Base-by-base conservation (phyloP, 2,329 filamentous ascomycete genomes). In the Coniochaeta sp. region DNA sequence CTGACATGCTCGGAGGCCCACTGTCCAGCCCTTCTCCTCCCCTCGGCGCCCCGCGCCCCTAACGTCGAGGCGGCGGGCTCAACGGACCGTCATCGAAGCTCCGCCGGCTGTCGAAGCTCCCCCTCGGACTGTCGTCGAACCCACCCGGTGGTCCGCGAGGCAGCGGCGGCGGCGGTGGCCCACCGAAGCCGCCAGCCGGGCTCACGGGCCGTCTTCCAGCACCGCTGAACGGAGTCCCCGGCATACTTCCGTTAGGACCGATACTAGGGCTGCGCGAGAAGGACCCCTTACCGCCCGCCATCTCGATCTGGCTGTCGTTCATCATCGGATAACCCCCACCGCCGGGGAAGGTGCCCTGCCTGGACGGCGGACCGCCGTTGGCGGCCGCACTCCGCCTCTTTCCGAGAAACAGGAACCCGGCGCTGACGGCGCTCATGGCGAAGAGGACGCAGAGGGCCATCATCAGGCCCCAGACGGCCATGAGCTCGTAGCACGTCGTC, bases 391-490 rank as follows among this genome's bases (percentile, higher is more conserved):
- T 24, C 33, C 38, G 62, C 52, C 73, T 69, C 74, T 83, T 83
- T 68, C 83, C 81, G 64, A 83, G 81, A 84, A 86, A 89, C 43
- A 91, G 76, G 65, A 85, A 84, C 60, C 78, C 73, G 33, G 79
- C 81, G 54, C 83, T 79, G 57, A 88, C 73, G 54, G 79, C 76
- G 1, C 85, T 88, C 62, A 90, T 81, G 63, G 84, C 80, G 68
- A 90, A 90, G 38, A 91, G 76, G 50, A 89, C 82, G 72, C 87
- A 91, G 57, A 96, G 81, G 5, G 87, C 87, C 73, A 96, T 93
- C 72, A 86, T 84, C 62, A 96, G 75, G 1, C 91, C 92, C 93
- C 92, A 96, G 65, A 95, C 84, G 17, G 89, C 85, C 81, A 96
- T 96, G 72, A 92, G 86, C 78, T 95, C 87, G 69, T 87, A 86